phyloP scores from a whole-genome alignment of 306 rosid genomes.

The Rosa rugosa region DNA sequence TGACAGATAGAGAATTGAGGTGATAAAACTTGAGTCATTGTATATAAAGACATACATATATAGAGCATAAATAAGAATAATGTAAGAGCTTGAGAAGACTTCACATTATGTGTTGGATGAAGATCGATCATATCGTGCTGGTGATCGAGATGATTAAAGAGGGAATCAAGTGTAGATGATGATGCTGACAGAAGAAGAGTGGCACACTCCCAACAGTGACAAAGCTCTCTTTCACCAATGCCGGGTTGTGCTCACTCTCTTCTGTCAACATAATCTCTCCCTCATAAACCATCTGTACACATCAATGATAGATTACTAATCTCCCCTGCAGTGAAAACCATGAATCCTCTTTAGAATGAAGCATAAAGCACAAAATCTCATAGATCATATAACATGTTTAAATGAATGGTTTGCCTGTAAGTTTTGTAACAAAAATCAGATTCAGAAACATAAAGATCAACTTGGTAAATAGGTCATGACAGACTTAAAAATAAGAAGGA shows the following conservation, averaged over 20 bases:
- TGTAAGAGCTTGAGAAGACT: neutral
- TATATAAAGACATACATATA: too few relatives aligned
- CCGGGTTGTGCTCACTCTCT: slow-evolving; percentile 94
- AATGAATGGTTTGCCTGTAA: too few relatives aligned
- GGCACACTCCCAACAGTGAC: slow-evolving; percentile 76
- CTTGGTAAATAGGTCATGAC: neutral
- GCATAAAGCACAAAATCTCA: neutral
- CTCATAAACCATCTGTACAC: neutral
- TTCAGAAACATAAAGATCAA: neutral
- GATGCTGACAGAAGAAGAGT: slow-evolving; percentile 73
- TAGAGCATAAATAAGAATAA: too few relatives aligned
- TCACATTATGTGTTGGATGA: neutral
- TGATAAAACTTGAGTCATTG: neutral
- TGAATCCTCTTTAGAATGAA: neutral
- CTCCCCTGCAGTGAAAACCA: neutral
- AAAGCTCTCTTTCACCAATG: slow-evolving; percentile 46
- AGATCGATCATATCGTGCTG: slow-evolving; percentile 10
- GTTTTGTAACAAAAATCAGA: neutral
- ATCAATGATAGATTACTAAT: neutral
- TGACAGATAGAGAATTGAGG: neutral
- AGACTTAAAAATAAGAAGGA: neutral
- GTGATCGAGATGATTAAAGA: neutral
- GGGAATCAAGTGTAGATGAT: neutral
- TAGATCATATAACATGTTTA: neutral
- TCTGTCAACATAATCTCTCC: slow-evolving; percentile 70